These are phyloP conservation scores for Tolypocladium guangdongense DNA, from an alignment of 2,329 filamentous ascomycete species.

Conservation along the genomic window DNA sequence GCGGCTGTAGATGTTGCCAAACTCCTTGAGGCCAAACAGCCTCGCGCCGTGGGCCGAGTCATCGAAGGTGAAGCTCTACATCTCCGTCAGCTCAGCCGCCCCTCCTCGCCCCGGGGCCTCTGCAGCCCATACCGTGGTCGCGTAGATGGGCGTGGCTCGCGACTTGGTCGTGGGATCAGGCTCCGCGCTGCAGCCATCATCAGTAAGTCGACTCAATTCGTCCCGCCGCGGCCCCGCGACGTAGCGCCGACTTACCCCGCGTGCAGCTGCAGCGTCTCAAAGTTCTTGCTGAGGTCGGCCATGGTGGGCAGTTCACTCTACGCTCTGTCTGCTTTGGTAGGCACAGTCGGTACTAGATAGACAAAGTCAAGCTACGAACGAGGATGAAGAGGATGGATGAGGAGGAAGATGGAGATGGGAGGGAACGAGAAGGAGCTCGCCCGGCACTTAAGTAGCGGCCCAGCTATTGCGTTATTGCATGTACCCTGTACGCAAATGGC, in stretches of 20 bases:
- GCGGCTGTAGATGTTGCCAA: slow-evolving; percentile 95
- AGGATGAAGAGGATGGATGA: slow-evolving; percentile 4
- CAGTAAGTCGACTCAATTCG: neutral
- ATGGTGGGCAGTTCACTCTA: slow-evolving; percentile 12
- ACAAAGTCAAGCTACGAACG: neutral
- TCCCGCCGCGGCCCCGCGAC: neutral
- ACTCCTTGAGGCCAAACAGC: slow-evolving; percentile 93
- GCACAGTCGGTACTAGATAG: neutral
- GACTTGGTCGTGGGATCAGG: slow-evolving; percentile 75
- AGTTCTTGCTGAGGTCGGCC: slow-evolving; percentile 46
- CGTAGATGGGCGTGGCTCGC: slow-evolving; percentile 91
- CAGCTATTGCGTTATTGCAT: slow-evolving; percentile 4
- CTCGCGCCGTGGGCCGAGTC: slow-evolving; percentile 91
- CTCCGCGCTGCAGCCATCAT: slow-evolving; percentile 47
- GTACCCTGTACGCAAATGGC: neutral
- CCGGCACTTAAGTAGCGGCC: neutral
- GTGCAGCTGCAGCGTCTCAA: slow-evolving; percentile 79
- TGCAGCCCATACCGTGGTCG: slow-evolving; percentile 51
- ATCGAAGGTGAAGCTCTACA: slow-evolving; percentile 81
- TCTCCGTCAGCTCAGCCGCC: neutral
- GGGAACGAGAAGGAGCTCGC: neutral
- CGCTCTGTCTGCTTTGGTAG: neutral
- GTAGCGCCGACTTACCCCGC: slow-evolving; percentile 50
- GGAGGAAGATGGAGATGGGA: slow-evolving; percentile 12
- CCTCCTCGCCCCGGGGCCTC: neutral